Evolutionary conservation across 2,329 filamentous ascomycete genomes (phyloP), one percentile per base, ranked within the genome.

Genomic region (Paecilomyces sp.): DNA sequence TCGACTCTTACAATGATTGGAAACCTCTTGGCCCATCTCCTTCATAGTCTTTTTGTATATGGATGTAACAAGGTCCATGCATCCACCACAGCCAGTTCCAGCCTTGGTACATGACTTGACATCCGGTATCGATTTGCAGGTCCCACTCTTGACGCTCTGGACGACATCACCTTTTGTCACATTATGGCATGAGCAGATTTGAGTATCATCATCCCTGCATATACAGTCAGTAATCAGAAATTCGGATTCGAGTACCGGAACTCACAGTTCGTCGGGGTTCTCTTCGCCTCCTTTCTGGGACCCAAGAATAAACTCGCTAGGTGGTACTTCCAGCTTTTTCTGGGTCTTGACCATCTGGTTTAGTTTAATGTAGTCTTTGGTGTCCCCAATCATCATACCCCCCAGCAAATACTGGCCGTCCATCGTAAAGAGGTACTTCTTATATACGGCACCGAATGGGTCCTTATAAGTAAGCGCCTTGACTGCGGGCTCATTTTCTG

Each of bases 361-460:
- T 24, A 96, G 78, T 73, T 93, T 96, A 76, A 95, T 84, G 69
- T 96, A 96, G 76, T 96, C 92, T 63, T 85, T 88, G 0, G 91
- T 95, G 68, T 96, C 92, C 47, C 92, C 92, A 62, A 96, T 94
- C 91, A 96, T 96, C 91, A 96, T 96, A 3, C 92, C 92, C n/a
- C 92, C 92, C 0, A 96, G 84, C 1, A 96, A 79, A 68, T 93
- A 93, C 72, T 95, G 95, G 28, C 92, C 92, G 70, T 96, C 92
- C 69, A 87, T 79, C 0, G 92, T 95, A 69, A 96, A 96, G 11
- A 96, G 78, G 73, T 94, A 96, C 71, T 96, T 96, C 74, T 96
- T 96, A 79, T 96, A 96, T 1, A 96, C 85, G 55, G 91, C 87
- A 59, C 87, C 83, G 70, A 96, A 96, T 0, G 92, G 92, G 68